These are phyloP conservation scores for Inga oerstediana DNA, from an alignment of 306 rosid species.

Conservation along the genomic window DNA sequence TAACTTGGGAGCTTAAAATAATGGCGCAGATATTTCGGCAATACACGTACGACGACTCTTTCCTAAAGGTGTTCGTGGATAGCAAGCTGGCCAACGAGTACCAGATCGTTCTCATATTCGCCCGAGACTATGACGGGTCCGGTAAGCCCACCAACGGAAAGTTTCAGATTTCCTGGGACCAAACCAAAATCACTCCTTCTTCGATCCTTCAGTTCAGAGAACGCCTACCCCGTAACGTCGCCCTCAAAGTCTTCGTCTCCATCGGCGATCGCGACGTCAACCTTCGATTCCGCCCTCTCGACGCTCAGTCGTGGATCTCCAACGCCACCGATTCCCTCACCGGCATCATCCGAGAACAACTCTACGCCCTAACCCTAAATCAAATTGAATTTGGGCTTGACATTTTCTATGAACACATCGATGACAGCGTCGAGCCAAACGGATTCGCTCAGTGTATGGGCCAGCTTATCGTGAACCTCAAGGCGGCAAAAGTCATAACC, in stretches of 20 bases:
- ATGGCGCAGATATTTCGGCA: slow-evolving; percentile 30
- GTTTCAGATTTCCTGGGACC: slow-evolving; percentile 37
- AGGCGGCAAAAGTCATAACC: neutral
- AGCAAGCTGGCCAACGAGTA: slow-evolving; percentile 34
- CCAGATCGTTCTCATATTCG: slow-evolving; percentile 46
- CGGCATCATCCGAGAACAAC: neutral
- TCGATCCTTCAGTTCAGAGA: slow-evolving; percentile 31
- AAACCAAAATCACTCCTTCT: slow-evolving; percentile 26
- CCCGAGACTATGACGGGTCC: slow-evolving; percentile 35
- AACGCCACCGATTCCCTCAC: slow-evolving; percentile 46
- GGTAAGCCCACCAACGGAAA: slow-evolving; percentile 34
- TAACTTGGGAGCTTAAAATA: neutral
- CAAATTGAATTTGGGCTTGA: slow-evolving; percentile 16
- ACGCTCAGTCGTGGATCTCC: slow-evolving; percentile 21
- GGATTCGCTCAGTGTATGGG: slow-evolving; percentile 38
- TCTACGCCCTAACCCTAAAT: neutral
- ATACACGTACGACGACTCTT: slow-evolving; percentile 49
- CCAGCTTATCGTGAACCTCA: slow-evolving; percentile 35
- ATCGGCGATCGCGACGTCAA: slow-evolving; percentile 34
- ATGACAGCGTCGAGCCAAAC: neutral
- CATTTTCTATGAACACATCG: slow-evolving; percentile 35
- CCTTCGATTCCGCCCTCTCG: slow-evolving; percentile 27
- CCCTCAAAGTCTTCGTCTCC: slow-evolving; percentile 40
- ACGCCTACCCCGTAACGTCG: neutral
- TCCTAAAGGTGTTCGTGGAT: slow-evolving; percentile 30